Percentiles rank a stretch among this genome's conserved stretches.
Conservation (phyloP, 371 early-diverging fungal genomes). For the Circinella umbellata region DNA sequence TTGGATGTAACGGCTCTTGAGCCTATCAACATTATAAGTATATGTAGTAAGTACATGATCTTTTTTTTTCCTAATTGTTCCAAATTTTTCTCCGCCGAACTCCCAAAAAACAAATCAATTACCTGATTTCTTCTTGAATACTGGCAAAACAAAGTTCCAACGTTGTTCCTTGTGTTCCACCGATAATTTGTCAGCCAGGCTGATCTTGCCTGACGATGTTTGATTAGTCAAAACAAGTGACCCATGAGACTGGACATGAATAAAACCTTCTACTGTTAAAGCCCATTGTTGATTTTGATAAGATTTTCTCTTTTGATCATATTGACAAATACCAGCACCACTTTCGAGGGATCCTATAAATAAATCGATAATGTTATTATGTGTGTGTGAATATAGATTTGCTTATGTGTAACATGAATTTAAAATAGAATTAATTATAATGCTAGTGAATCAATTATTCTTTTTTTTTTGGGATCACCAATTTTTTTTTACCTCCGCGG, state of each 20-base stretch:
- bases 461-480: too few relatives aligned
- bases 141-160: slow-evolving; percentile 56
- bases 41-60: too few relatives aligned
- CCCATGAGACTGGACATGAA: slow-evolving; percentile 28
- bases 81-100: background rate
- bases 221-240: slow-evolving; percentile 39
- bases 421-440: too few relatives aligned
- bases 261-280: slow-evolving; percentile 40
- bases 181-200: slow-evolving; percentile 30
- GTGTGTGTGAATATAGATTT: background rate
- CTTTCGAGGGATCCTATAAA: slow-evolving; percentile 32
- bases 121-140: slow-evolving; percentile 51
- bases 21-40: background rate
- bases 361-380: background rate
- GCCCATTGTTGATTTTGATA: slow-evolving; percentile 49
- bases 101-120: slow-evolving; percentile 6
- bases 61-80: too few relatives aligned
- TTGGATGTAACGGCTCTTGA: slow-evolving; percentile 19
- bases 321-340: slow-evolving; percentile 47
- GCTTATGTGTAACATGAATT: too few relatives aligned
- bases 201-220: slow-evolving; percentile 27
- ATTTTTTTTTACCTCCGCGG: slow-evolving; percentile 51
- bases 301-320: slow-evolving; percentile 37
- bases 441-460: too few relatives aligned
- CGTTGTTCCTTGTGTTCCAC: slow-evolving; percentile 45